Evolutionary conservation across 1,284 basidiomycete species (phyloP).

Genomic region (Boletus semigastroideus): DNA sequence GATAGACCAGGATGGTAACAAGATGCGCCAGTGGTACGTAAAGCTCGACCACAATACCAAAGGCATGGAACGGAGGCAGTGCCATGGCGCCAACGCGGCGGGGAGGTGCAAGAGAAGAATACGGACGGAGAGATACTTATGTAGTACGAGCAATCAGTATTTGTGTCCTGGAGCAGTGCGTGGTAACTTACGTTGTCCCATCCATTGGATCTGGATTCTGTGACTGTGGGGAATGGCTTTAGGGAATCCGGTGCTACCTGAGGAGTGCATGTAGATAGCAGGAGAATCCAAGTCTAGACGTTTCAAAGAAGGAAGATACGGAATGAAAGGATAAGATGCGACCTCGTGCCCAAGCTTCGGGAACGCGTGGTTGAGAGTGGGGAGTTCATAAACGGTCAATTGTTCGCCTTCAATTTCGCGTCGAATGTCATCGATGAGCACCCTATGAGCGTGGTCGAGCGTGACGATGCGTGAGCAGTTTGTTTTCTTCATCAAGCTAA

Average conservation of each 20-base stretch:
- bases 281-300: conserved; percentile 23
- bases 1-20: conserved; percentile 14
- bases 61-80: conserved; percentile 28
- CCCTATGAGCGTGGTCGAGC: conserved; percentile 23
- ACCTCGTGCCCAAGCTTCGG: conserved; percentile 36
- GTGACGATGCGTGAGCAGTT: conserved; percentile 34
- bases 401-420: conserved; percentile 1
- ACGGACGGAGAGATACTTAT: not conserved
- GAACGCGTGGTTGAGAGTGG: conserved; percentile 27
- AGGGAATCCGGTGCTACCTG: conserved; percentile 40
- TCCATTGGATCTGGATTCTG: conserved; percentile 24
- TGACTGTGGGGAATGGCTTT: conserved; percentile 33
- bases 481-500: conserved; percentile 31
- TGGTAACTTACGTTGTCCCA: conserved; percentile 18
- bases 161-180: not conserved
- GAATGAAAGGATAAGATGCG: conserved; percentile 24
- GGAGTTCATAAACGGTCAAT: conserved; percentile 29
- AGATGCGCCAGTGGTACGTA: conserved; percentile 17
- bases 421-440: conserved; percentile 29
- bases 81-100: conserved; percentile 26
- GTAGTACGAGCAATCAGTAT: conserved; percentile 3
- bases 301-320: conserved; percentile 21
- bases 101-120: conserved; percentile 1
- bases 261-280: conserved; percentile 37
- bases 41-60: conserved; percentile 16